Evolutionary conservation across 2,329 filamentous ascomycete species (phyloP).

Genomic region (Trichoderma semiorbis): DNA sequence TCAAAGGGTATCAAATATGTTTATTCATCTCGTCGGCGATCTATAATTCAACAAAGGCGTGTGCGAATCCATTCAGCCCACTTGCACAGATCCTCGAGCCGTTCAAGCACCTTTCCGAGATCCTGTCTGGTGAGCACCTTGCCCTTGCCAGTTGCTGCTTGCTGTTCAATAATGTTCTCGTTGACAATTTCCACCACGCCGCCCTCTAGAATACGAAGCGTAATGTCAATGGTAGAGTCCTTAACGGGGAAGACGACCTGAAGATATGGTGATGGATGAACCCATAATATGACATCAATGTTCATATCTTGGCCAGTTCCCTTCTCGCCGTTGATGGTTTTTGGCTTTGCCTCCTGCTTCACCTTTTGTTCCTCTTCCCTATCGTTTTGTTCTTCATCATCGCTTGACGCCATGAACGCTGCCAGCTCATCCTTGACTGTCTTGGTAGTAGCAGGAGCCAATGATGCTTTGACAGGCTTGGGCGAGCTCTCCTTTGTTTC

Average conservation of each 20-base stretch:
- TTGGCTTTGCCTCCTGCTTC: not conserved
- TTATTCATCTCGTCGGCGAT: not conserved
- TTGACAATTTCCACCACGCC: constrained; percentile 56
- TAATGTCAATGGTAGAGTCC: constrained; percentile 48
- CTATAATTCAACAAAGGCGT: constrained; percentile 28
- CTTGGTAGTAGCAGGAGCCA: constrained; percentile 20
- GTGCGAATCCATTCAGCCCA: constrained; percentile 54
- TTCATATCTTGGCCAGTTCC: constrained; percentile 25
- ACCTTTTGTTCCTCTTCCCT: not conserved
- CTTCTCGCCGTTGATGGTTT: not conserved
- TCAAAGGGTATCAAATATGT: constrained; percentile 15
- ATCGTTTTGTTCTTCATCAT: not conserved
- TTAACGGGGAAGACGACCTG: constrained; percentile 54
- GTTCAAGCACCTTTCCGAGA: constrained; percentile 45
- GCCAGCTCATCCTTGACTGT: constrained; percentile 34
- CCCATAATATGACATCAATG: constrained; percentile 53
- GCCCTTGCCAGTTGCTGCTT: constrained; percentile 28
- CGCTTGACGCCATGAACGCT: constrained; percentile 28
- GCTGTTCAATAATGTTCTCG: constrained; percentile 46
- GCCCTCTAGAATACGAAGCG: constrained; percentile 57
- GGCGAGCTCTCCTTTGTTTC: constrained; percentile 25
- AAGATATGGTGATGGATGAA: constrained; percentile 47
- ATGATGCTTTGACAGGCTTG: not conserved
- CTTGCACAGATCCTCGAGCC: constrained; percentile 49
- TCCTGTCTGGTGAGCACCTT: constrained; percentile 39